A percentile compares a stretch with the other conserved stretches of the same genome.
Evolutionary conservation across 176 grass and related monocot genomes (phyloP).

Genomic region (Carex kokanica): DNA sequence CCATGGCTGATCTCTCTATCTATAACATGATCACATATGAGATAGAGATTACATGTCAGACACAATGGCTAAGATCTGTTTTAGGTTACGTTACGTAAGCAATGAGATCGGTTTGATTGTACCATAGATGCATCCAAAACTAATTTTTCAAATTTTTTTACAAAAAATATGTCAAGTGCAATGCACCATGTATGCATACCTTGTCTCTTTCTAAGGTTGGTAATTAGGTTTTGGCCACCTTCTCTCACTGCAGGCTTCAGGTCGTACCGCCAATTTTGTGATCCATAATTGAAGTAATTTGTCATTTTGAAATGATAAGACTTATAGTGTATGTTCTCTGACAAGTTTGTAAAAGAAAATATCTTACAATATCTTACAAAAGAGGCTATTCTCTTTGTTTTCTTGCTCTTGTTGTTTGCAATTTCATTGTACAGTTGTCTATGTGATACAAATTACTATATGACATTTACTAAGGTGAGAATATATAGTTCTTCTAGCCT

Average conservation of each 20-base stretch:
- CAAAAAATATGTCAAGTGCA: constrained; percentile 21
- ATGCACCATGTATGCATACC: constrained; percentile 16
- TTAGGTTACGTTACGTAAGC: constrained; percentile 18
- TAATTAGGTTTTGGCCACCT: constrained; percentile 22
- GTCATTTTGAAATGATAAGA: constrained; percentile 3
- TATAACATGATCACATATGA: constrained; percentile 4
- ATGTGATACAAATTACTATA: not conserved
- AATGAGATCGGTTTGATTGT: constrained; percentile 11
- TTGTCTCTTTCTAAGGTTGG: constrained; percentile 32
- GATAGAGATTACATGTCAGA: constrained; percentile 24
- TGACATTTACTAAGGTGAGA: not conserved
- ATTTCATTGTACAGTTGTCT: constrained; percentile 6
- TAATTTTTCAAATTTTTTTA: not conserved
- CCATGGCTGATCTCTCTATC: constrained; percentile 17
- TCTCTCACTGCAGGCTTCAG: constrained; percentile 26
- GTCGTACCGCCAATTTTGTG: constrained; percentile 27
- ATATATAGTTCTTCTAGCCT: not conserved
- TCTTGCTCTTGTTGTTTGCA: not conserved
- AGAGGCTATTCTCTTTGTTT: constrained; percentile 1
- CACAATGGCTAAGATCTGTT: constrained; percentile 19
- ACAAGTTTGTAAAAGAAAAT: constrained; percentile 25
- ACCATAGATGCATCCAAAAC: constrained; percentile 26
- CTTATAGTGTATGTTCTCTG: constrained; percentile 4
- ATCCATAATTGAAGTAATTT: constrained; percentile 18
- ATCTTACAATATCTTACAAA: not conserved